These are phyloP conservation scores for Durusdinium trenchii DNA, from an alignment of 73 alveolate species.

Conservation along the genomic window DNA sequence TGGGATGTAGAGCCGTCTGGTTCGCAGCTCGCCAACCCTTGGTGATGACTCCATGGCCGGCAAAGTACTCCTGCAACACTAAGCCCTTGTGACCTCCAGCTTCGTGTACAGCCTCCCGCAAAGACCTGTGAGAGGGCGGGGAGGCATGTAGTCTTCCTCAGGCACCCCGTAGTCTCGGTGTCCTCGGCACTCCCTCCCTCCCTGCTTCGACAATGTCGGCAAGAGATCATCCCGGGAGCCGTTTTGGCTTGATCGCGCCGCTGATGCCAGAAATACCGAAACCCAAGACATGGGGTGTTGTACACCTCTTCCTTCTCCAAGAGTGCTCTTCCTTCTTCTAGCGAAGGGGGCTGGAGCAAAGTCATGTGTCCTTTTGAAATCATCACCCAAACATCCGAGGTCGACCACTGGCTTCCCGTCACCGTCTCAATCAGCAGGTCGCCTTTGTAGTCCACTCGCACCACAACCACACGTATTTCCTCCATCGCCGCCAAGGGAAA, in stretches of 20 bases:
- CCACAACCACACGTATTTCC: not conserved
- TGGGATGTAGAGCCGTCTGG: not conserved
- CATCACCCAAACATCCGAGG: not conserved
- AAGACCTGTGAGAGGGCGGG: not conserved
- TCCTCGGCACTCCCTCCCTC: not conserved
- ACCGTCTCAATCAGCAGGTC: not conserved
- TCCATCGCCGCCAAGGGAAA: not conserved
- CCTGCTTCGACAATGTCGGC: not conserved
- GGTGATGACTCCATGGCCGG: not conserved
- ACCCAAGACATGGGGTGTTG: not conserved
- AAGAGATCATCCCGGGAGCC: not conserved
- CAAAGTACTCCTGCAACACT: not conserved
- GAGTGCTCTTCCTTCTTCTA: not conserved
- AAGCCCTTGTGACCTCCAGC: not conserved
- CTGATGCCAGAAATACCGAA: not conserved
- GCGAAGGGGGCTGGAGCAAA: not conserved
- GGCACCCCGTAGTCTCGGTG: not conserved
- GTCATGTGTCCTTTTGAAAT: not conserved
- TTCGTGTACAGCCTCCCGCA: not conserved
- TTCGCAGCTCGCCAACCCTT: not conserved
- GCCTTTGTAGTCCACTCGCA: conserved; percentile 19
- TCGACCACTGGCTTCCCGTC: not conserved
- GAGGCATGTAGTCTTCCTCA: not conserved
- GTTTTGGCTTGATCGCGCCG: not conserved
- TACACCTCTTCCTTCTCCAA: not conserved